Conservation (phyloP, 306 rosid genomes). For the Alnus glutinosa region DNA sequence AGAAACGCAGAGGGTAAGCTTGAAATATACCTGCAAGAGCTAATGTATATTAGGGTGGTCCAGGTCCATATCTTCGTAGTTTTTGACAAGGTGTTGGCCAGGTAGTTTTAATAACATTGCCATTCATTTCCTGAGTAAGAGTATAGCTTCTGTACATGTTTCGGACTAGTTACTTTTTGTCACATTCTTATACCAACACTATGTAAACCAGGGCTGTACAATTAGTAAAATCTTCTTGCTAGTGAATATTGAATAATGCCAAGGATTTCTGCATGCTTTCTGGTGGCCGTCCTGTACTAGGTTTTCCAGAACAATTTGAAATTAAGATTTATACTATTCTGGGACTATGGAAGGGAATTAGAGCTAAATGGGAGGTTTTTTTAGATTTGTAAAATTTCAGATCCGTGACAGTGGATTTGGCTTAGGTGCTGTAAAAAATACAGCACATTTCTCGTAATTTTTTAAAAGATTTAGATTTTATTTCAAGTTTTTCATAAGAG, state of each 20-base stretch:
- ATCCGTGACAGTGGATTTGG: too few species aligned
- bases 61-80: constrained; percentile 22
- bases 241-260: background rate
- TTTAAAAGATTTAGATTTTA: too few species aligned
- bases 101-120: constrained; percentile 11
- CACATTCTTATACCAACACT: background rate
- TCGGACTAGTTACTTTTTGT: background rate
- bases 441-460: too few species aligned
- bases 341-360: too few species aligned
- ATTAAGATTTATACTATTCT: too few species aligned
- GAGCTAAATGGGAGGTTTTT: too few species aligned
- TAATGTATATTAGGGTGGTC: constrained; percentile 29
- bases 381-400: too few species aligned
- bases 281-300: background rate
- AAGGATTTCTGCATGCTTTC: background rate
- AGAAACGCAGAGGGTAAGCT: constrained; percentile 7
- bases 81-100: constrained; percentile 26
- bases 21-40: background rate
- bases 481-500: too few species aligned
- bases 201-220: constrained; percentile 27
- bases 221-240: background rate
- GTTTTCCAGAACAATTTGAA: background rate
- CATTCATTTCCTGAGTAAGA: constrained; percentile 39
- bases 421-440: too few species aligned
- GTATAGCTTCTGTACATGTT: constrained; percentile 33